A percentile compares a stretch with the other conserved stretches of the same genome.
These are phyloP conservation scores for Zalaria sp. DNA, from an alignment of 2,329 filamentous ascomycete genomes.

Conservation along the genomic window DNA sequence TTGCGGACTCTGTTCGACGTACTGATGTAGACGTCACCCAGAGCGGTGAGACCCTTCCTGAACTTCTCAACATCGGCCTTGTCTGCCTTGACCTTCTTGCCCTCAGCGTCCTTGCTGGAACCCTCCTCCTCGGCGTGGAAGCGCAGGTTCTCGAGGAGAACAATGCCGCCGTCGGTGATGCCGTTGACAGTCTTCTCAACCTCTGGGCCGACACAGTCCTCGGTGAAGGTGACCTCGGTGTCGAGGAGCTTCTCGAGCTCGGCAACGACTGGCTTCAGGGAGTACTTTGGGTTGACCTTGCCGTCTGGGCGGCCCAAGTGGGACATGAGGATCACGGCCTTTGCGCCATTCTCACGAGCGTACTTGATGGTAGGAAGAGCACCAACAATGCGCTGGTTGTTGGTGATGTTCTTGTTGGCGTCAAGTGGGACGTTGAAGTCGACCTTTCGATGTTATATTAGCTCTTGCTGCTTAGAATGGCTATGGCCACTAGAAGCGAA, in stretches of 20 bases:
- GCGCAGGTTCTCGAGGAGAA: conserved; percentile 93
- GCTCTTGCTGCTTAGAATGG: too few species aligned
- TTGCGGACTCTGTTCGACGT: conserved; percentile 23
- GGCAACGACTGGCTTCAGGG: conserved; percentile 72
- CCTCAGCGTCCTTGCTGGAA: conserved; percentile 80
- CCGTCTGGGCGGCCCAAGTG: conserved; percentile 94
- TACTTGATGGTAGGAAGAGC: conserved; percentile 40
- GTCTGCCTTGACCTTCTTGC: conserved; percentile 97
- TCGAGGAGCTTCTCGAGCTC: conserved; percentile 67
- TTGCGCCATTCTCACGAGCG: conserved; percentile 24
- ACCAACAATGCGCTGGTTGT: conserved; percentile 95
- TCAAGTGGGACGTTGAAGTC: conserved; percentile 99
- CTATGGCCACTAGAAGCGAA: neutral
- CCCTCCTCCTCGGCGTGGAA: conserved; percentile 99
- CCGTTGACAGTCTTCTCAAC: conserved; percentile 81
- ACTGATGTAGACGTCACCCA: conserved; percentile 97
- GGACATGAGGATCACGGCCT: conserved; percentile 88
- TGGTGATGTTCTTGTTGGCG: conserved; percentile 73
- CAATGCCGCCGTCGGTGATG: conserved; percentile 65
- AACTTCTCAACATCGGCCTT: conserved; percentile 86
- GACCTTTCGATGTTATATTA: conserved; percentile 43
- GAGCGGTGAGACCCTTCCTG: conserved; percentile 83
- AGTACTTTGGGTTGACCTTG: conserved; percentile 82
- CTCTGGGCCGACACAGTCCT: conserved; percentile 80
- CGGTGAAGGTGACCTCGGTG: conserved; percentile 65